These are phyloP conservation scores for Xylaria flabelliformis DNA, from an alignment of 495 filamentous ascomycete species.

Conservation along the genomic window DNA sequence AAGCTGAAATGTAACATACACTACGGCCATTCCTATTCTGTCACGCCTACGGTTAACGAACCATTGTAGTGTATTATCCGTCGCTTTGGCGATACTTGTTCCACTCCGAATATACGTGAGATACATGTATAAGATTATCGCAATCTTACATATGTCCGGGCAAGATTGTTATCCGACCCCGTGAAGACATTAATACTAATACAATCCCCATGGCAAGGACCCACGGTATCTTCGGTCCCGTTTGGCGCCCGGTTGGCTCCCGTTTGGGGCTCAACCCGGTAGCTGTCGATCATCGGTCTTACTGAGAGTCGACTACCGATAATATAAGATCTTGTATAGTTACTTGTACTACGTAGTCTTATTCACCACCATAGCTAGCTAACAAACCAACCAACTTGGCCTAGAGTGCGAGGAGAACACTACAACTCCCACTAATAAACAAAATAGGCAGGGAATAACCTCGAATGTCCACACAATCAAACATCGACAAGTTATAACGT, in stretches of 20 bases:
- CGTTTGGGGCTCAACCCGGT: constrained; percentile 1
- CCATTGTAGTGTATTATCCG: neutral
- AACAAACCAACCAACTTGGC: neutral
- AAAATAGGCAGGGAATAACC: neutral
- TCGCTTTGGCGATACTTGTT: too few species aligned
- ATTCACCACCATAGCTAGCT: neutral
- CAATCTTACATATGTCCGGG: neutral
- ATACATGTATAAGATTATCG: neutral
- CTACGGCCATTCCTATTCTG: neutral
- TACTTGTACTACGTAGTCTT: neutral
- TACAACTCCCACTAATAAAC: neutral
- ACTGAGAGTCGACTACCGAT: neutral
- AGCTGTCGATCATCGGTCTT: constrained; percentile 16
- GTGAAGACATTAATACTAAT: neutral
- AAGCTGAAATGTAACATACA: neutral
- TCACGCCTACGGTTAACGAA: neutral
- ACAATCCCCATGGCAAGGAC: neutral
- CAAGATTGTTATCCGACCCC: neutral
- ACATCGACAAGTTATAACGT: neutral
- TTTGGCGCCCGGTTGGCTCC: constrained; percentile 10
- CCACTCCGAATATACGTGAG: neutral
- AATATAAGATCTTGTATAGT: neutral
- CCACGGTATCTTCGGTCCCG: too few species aligned
- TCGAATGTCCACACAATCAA: neutral
- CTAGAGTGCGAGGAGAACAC: neutral